Base-by-base conservation (phyloP, 2,329 filamentous ascomycete genomes). In the Pseudonectria foliicola region DNA sequence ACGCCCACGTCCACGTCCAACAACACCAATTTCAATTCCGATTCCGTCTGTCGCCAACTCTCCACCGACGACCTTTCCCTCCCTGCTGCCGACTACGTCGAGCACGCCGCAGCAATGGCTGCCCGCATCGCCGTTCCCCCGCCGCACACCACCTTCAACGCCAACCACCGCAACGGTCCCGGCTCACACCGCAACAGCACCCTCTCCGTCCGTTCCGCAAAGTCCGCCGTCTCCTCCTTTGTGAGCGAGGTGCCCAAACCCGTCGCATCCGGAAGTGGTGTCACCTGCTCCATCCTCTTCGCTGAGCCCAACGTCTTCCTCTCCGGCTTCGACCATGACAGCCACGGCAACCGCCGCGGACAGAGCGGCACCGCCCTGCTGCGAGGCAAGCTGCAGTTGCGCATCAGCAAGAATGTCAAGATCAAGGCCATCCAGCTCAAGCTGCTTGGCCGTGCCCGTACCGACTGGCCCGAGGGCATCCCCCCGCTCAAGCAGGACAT, bases 391-490 rank as follows among this genome's bases (percentile, higher is more conserved):
- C 62, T 98, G 37, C 82, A 85, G 50, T 59, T 98, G 26, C 82
- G 82, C 40, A 75, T 96, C 10, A 81, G 84, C 29, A 96, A 96
- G 56, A 84, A 85, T 45, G 79, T 88, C 30, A 98, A 98, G 63
- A 80, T 98, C 47, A 95, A 95, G 66, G 82, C 86, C 4, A 76
- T 98, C 15, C 88, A 84, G 6, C 69, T 98, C 34, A 90, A 85
- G 51, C 85, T 98, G 48, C 76, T 81, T 27, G 92, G 90, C 21
- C 82, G 80, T 55, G 86, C 88, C 3, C 77, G 83, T 44, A 96
- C 92, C 2, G 88, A 95, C 55, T 98, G 92, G 92, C 90, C 92
- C 12, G 92, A 96, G 66, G 87, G 88, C 33, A 92, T 96, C 21
- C 90, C 92, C 3, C 88, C 89, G 0, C 73, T 82, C 38, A 95